Percentiles rank a stretch among this genome's conserved stretches.
Evolutionary conservation across 1,139 yeast species (phyloP).

Genomic region (Saccharomycopsis phalli): DNA sequence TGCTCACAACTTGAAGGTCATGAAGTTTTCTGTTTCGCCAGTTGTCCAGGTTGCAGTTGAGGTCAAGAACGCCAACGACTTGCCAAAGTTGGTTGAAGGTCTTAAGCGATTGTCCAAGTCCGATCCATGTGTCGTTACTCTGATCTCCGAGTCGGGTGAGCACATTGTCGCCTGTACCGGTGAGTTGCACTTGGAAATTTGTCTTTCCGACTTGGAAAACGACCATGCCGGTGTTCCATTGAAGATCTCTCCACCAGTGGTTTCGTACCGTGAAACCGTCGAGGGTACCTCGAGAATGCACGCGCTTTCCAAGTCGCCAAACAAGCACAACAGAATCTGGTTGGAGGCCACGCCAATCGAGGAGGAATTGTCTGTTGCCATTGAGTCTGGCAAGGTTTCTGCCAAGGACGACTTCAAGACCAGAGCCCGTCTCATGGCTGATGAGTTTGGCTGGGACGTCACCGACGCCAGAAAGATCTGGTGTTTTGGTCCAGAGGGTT

Average conservation of each 20-base stretch:
- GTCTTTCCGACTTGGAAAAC: conserved; percentile 91
- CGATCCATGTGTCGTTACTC: conserved; percentile 94
- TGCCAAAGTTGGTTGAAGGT: conserved; percentile 99
- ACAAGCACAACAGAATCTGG: conserved; percentile 99
- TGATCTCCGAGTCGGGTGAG: conserved; percentile 93
- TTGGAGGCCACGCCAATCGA: conserved; percentile 93
- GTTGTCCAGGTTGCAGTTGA: conserved; percentile 99
- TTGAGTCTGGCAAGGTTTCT: conserved; percentile 84
- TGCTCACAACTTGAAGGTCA: conserved; percentile 99
- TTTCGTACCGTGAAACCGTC: conserved; percentile 98
- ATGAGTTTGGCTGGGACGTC: conserved; percentile 99
- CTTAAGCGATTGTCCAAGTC: conserved; percentile 99
- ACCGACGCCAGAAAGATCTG: conserved; percentile 99
- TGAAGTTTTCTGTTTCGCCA: conserved; percentile 99
- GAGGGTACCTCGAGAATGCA: conserved; percentile 86
- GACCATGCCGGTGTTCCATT: conserved; percentile 99
- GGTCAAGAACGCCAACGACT: conserved; percentile 98
- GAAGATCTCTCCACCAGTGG: conserved; percentile 96
- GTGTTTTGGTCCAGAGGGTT: conserved; percentile 99
- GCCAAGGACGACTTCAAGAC: conserved; percentile 98
- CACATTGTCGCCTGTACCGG: conserved; percentile 99
- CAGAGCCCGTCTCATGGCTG: conserved; percentile 98
- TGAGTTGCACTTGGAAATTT: conserved; percentile 98
- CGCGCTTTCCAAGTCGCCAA: conserved; percentile 98
- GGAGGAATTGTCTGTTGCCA: conserved; percentile 89